Evolutionary conservation across 495 filamentous ascomycete genomes (phyloP), one percentile per base, ranked within the genome.

Genomic region (Aspergillus sparsus): DNA sequence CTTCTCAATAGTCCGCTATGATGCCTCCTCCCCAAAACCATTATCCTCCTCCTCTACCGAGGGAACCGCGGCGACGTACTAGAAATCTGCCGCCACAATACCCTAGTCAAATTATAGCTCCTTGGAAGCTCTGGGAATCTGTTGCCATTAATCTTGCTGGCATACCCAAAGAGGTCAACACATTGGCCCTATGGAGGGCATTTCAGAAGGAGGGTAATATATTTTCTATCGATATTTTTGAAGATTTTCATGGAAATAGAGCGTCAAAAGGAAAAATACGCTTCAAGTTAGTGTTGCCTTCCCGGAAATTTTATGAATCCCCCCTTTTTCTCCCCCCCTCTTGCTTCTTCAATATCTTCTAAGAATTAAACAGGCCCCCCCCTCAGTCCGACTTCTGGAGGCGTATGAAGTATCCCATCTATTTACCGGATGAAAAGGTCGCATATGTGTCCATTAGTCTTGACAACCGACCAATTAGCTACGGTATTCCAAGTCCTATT

Each of bases 221-320:
- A 18, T 60, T 66, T 12, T 68, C 71, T 0, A 80, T 83, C 49
- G 79, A 82, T 31, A 64, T 83, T 1, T 78, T 71, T 34, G 75
- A 77, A 39, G 69, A 79, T 54, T 37, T 45, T 7, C 62, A 70
- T 18, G 77, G 72, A 9, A 55, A 64, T 12, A 46, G 68, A 44
- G 57, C 57, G 10, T 59, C 63, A 2, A 67, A 58, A 36, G 80
- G 70, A 5, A 70, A 70, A 11, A 57, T 82, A n/a, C 70, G 77
- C 0, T 82, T 82, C 50, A 76, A 62, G 80, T 82, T 54, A 32
- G 72, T 59, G 16, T 57, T 12, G 8, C 8, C 51, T 27, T 3
- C 21, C 21, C 3, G 21, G 21, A 27, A 27, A 27, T 27, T 27
- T 27, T 27, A 27, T 27, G 21, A 27, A 27, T 27, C 4, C 53